Evolutionary conservation across 148 eudicot species (phyloP).

Genomic region (Simmondsia chinensis): DNA sequence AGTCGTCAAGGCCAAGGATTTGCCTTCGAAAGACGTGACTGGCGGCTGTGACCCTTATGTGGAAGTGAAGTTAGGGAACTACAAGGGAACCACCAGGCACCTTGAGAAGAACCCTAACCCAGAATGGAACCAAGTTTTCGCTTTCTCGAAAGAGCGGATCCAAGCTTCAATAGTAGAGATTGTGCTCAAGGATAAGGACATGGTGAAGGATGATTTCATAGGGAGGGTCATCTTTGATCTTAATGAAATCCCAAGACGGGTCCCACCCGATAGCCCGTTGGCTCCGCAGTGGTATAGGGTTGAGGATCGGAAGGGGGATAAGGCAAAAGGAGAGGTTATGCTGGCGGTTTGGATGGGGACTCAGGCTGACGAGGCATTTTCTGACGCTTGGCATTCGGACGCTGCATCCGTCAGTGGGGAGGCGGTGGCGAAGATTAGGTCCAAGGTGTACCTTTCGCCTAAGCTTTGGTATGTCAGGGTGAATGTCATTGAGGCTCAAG

Average conservation of each 20-base stretch:
- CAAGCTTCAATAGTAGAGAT: slow-evolving; percentile 56
- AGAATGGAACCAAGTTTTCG: slow-evolving; percentile 68
- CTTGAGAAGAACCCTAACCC: slow-evolving; percentile 62
- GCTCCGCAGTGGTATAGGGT: slow-evolving; percentile 81
- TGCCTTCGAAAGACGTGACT: slow-evolving; percentile 47
- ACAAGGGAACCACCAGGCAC: slow-evolving; percentile 60
- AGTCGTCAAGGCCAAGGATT: slow-evolving; percentile 62
- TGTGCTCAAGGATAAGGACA: slow-evolving; percentile 52
- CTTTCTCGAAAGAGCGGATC: slow-evolving; percentile 60
- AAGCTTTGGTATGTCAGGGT: slow-evolving; percentile 73
- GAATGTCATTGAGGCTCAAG: slow-evolving; percentile 74
- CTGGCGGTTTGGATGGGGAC: slow-evolving; percentile 82
- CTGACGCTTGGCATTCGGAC: slow-evolving; percentile 82
- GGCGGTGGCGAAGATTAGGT: slow-evolving; percentile 45
- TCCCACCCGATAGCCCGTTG: slow-evolving; percentile 76
- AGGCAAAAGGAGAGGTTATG: slow-evolving; percentile 66
- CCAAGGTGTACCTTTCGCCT: slow-evolving; percentile 72
- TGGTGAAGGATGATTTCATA: slow-evolving; percentile 50
- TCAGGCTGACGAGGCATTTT: slow-evolving; percentile 69
- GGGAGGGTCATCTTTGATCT: slow-evolving; percentile 49
- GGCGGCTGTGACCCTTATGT: slow-evolving; percentile 66
- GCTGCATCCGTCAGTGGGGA: slow-evolving; percentile 56
- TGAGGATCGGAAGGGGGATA: slow-evolving; percentile 43
- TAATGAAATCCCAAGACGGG: slow-evolving; percentile 52
- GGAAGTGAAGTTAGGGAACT: slow-evolving; percentile 68